These are phyloP conservation scores for Raphanus sativus DNA, from an alignment of 345 rosid species.

Conservation along the genomic window DNA sequence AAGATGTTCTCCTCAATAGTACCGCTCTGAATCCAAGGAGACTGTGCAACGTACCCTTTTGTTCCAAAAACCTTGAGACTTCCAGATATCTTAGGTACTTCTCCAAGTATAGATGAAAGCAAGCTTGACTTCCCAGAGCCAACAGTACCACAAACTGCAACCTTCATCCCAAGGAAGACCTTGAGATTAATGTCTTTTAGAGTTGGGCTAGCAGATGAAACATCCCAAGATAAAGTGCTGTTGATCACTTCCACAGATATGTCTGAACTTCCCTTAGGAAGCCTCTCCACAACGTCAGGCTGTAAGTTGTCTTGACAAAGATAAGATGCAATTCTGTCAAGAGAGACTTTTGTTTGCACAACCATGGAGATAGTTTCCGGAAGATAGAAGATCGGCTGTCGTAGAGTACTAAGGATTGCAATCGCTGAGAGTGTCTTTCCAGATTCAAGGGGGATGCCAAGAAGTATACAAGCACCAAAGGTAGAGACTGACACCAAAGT, in stretches of 20 bases:
- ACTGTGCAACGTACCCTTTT: conserved; percentile 77
- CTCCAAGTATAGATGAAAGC: conserved; percentile 70
- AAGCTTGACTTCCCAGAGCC: conserved; percentile 85
- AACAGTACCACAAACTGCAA: conserved; percentile 78
- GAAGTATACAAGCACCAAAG: conserved; percentile 58
- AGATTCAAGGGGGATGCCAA: conserved; percentile 61
- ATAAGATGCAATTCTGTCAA: conserved; percentile 63
- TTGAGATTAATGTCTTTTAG: conserved; percentile 54
- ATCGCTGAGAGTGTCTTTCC: conserved; percentile 77
- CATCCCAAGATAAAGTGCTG: conserved; percentile 65
- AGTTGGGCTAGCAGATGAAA: conserved; percentile 44
- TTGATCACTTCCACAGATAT: conserved; percentile 48
- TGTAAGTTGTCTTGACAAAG: conserved; percentile 57
- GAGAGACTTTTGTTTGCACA: conserved; percentile 69
- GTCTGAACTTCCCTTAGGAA: conserved; percentile 48
- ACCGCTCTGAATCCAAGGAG: conserved; percentile 91
- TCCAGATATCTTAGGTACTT: conserved; percentile 66
- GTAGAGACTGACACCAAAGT: conserved; percentile 60
- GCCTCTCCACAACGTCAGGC: conserved; percentile 48
- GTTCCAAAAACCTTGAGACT: conserved; percentile 58
- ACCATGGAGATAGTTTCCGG: conserved; percentile 65
- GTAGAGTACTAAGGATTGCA: conserved; percentile 69
- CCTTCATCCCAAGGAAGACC: conserved; percentile 57
- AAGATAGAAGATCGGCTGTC: conserved; percentile 57
- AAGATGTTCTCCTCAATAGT: conserved; percentile 78